Percentiles rank a stretch among this genome's conserved stretches.
phyloP scores from a whole-genome alignment of 169 alveolate species.

The Plasmodium vinckei region DNA sequence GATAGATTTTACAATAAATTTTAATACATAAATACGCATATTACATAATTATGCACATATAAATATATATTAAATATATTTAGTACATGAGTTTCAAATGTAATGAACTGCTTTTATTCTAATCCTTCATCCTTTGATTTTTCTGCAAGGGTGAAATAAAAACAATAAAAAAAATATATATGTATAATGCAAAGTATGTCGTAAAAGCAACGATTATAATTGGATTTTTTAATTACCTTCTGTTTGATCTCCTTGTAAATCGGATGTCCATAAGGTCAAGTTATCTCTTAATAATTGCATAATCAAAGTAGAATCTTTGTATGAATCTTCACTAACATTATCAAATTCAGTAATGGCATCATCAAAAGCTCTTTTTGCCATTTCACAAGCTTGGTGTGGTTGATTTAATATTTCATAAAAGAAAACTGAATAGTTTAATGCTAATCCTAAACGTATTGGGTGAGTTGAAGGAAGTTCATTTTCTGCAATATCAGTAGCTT shows the following conservation, averaged over 20 bases:
- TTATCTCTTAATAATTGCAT: constrained; percentile 97
- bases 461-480: constrained; percentile 96
- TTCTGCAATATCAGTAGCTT: constrained; percentile 96
- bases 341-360: constrained; percentile 96
- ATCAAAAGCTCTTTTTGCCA: constrained; percentile 97
- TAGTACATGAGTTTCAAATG: constrained; percentile 11
- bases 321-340: constrained; percentile 94
- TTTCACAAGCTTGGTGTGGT: constrained; percentile 98
- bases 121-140: constrained; percentile 71
- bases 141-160: constrained; percentile 11
- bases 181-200: background rate
- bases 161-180: constrained; percentile 13
- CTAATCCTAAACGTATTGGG: constrained; percentile 98
- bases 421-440: constrained; percentile 98
- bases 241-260: constrained; percentile 85
- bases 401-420: constrained; percentile 98
- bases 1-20: constrained; percentile 15
- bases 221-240: constrained; percentile 18
- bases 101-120: constrained; percentile 22
- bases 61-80: constrained; percentile 8
- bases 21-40: constrained; percentile 18
- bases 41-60: constrained; percentile 17
- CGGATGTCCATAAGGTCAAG: constrained; percentile 97
- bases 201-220: background rate
- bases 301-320: constrained; percentile 95